Percentiles rank a stretch among this genome's conserved stretches.
phyloP scores from a whole-genome alignment of 2,329 filamentous ascomycete species.

The Claviceps capensis region DNA sequence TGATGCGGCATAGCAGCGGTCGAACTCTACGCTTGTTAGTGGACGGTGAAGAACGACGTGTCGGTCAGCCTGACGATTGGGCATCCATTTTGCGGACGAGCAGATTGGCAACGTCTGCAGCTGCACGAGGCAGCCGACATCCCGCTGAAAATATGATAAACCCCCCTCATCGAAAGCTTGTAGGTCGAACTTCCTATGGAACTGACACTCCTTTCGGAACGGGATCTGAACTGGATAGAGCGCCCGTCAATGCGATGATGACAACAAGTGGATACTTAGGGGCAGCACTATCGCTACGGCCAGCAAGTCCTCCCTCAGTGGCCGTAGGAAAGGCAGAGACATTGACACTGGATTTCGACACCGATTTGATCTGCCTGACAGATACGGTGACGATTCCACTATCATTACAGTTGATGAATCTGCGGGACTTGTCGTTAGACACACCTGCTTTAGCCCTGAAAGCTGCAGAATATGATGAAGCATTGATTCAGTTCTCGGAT shows the following conservation, averaged over 20 bases:
- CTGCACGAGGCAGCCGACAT: not conserved
- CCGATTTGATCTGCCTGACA: slow-evolving; percentile 1
- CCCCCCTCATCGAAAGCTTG: not conserved
- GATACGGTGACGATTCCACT: slow-evolving; percentile 1
- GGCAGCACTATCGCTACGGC: too few species aligned
- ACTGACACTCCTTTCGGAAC: not conserved
- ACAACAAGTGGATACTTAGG: not conserved
- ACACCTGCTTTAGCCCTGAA: not conserved
- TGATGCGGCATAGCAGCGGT: slow-evolving; percentile 25
- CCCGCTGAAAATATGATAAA: not conserved
- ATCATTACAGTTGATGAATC: not conserved
- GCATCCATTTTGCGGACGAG: slow-evolving; percentile 10
- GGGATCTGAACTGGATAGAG: not conserved
- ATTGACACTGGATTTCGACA: not conserved
- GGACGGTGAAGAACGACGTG: slow-evolving; percentile 38
- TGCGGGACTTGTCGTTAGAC: not conserved
- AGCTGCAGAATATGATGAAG: not conserved
- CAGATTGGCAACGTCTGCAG: not conserved
- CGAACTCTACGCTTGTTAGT: slow-evolving; percentile 20
- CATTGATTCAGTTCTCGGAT: slow-evolving; percentile 2
- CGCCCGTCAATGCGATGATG: not conserved
- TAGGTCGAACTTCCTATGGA: not conserved
- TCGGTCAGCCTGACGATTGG: slow-evolving; percentile 43
- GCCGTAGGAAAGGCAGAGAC: not conserved
- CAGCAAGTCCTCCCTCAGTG: not conserved